Percentiles rank a stretch among this genome's conserved stretches.
phyloP scores from a whole-genome alignment of 257 asterid species.

The Verbena officinalis region DNA sequence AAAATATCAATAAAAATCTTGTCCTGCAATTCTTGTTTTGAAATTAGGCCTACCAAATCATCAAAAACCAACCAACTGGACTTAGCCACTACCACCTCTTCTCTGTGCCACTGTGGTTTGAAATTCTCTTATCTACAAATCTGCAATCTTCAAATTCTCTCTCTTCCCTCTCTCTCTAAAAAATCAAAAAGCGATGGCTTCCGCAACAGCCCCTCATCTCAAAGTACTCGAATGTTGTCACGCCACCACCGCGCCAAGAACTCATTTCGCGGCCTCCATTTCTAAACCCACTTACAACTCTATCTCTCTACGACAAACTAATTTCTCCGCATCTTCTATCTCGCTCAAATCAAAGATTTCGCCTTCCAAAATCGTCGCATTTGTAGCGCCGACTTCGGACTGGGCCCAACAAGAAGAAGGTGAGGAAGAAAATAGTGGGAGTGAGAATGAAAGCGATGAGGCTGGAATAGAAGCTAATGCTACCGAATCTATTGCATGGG shows the following conservation, averaged over 20 bases:
- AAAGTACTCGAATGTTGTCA: conserved; percentile 40
- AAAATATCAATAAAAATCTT: neutral
- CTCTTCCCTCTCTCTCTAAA: conserved; percentile 16
- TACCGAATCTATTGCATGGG: conserved; percentile 11
- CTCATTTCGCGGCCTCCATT: conserved; percentile 30
- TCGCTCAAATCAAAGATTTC: conserved; percentile 39
- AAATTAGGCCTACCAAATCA: conserved; percentile 4
- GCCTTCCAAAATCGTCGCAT: conserved; percentile 32
- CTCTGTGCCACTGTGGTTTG: conserved; percentile 18
- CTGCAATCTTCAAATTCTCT: neutral
- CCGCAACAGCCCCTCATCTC: conserved; percentile 40
- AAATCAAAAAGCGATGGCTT: conserved; percentile 26
- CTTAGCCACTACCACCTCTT: neutral
- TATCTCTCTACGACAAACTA: conserved; percentile 32
- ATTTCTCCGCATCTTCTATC: conserved; percentile 20
- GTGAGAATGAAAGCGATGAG: conserved; percentile 9
- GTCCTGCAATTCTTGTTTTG: neutral
- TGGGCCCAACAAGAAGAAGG: conserved; percentile 47
- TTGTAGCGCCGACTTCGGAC: conserved; percentile 44
- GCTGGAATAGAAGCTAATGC: conserved; percentile 16
- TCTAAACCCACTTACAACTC: conserved; percentile 27
- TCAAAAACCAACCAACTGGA: conserved; percentile 16
- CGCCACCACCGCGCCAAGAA: conserved; percentile 29
- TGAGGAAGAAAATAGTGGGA: conserved; percentile 1
- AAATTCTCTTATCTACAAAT: conserved; percentile 19